Base-by-base conservation (phyloP, 2,329 filamentous ascomycete genomes). In the Byssoonygena ceratinophila region DNA sequence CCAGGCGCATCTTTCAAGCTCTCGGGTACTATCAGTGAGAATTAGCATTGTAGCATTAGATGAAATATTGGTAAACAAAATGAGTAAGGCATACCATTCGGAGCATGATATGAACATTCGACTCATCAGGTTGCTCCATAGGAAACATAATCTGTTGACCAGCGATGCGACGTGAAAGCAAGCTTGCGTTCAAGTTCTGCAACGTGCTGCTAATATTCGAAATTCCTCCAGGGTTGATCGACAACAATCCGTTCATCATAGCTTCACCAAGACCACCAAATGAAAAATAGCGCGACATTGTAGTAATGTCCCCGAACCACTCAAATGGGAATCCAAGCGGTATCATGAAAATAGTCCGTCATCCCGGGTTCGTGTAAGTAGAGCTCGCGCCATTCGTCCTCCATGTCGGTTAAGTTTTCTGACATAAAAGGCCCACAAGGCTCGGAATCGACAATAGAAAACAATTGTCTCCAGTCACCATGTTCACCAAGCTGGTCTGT, bases 301-400 rank as follows among this genome's bases (percentile, higher is more conserved):
- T 22, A 27, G 20, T 18, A 12, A 7, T 14, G 1, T 8, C 16
- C 8, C 3, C 12, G n/a, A 12, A 4, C 4, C 9, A 34, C 14
- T 61, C 60, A 57, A 46, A 55, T 41, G 16, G 67, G 66, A 54
- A 70, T 63, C 69, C 69, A 71, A 18, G 64, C 63, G 22, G 66
- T 66, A 53, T 71, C 68, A 46, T 66, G 66, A 22, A 71, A 61
- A 31, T 71, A 61, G 58, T 71, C 69, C 14, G 68, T 63, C 66
- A 71, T 67, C 2, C 66, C 68, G 1, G 67, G 66, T 51, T 71
- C 69, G 54, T 71, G 68, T 63, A 68, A 67, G 51, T 72, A 72
- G 7, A 72, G 66, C 54, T 71, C 68, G n/a, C 69, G 65, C 69
- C 69, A 72, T 58, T 72, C 69, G 37, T 71, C 66, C 57, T 71